These are phyloP conservation scores for Dimocarpus longan DNA, from an alignment of 345 rosid genomes.

Conservation along the genomic window DNA sequence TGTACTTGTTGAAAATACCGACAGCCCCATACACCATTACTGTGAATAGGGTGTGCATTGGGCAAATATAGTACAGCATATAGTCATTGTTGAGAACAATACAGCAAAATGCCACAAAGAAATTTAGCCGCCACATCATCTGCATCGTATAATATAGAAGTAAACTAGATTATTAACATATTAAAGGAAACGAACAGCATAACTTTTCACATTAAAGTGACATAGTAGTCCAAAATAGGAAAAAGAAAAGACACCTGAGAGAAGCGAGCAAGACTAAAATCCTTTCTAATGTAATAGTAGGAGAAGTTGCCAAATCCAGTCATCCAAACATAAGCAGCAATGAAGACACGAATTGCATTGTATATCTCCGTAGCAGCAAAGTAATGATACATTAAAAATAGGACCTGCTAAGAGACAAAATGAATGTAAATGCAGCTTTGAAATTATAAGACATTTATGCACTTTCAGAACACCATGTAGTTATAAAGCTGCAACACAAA, in stretches of 20 bases:
- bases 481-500: conserved; percentile 6
- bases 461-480: background rate
- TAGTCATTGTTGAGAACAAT: conserved; percentile 92
- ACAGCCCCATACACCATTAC: conserved; percentile 94
- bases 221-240: conserved; percentile 3
- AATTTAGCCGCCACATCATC: conserved; percentile 99
- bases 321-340: conserved; percentile 99
- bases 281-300: conserved; percentile 92
- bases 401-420: conserved; percentile 57
- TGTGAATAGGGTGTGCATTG: conserved; percentile 98
- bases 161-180: conserved; percentile 17
- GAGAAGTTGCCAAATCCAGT: conserved; percentile 99
- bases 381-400: conserved; percentile 96
- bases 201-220: conserved; percentile 16
- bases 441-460: conserved; percentile 6
- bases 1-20: conserved; percentile 81
- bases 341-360: conserved; percentile 91
- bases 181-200: background rate
- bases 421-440: conserved; percentile 11
- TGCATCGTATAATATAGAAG: conserved; percentile 44
- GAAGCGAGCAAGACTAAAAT: conserved; percentile 89
- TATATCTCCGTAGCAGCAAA: conserved; percentile 94
- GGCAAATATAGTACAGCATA: conserved; percentile 94
- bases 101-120: conserved; percentile 89
- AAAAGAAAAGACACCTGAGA: conserved; percentile 61